Evolutionary conservation across 139 green algal species (phyloP), one percentile per base, ranked within the genome.

Genomic region (Volvox africanus): DNA sequence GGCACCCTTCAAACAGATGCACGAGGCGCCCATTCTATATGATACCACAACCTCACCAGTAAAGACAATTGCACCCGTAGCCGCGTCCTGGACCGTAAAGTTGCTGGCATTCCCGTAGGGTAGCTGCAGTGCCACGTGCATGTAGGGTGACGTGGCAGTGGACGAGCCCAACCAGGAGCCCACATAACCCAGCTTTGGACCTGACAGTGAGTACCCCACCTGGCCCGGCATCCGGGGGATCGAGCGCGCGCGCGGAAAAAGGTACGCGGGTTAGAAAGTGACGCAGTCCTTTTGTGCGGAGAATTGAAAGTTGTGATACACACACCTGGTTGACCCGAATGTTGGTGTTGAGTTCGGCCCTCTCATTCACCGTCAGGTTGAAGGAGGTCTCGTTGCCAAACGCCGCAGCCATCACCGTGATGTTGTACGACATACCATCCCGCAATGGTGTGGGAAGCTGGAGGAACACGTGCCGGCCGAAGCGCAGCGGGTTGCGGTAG

Each of bases 301-400:
- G 44, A 9, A 55, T 55, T 9, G 44, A 9, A 55, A 5, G 44
- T 55, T 55, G 44, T n/a, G 44, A 55, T 9, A 9, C n/a, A 9
- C 18, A 26, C 24, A 91, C 88, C 77, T 91, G 88, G 37, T 87
- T 91, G 24, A 91, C 88, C 22, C 81, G 78, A 18, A 91, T 91
- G 78, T 91, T 91, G 35, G 80, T 85, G 81, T 91, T 91, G 35
- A 91, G 77, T 26, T n/a, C 12, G 13, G 12, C 1, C 2, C 26
- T 67, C 61, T 81, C 78, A 35, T 87, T 44, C 22, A 84, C 88
- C 0, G 14, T 3, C 12, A 91, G 78, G 16, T 20, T 12, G 24
- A 91, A 67, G 65, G 18, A 82, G 14, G 0, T 0, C 6, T 73
- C 78, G 18, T 22, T 19, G 11, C 77, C 77, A 33, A 84, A 91